Percentiles rank a stretch among this genome's conserved stretches.
Evolutionary conservation across 106 monocot genomes (phyloP).

Genomic region (Alisma plantagoaquatica): DNA sequence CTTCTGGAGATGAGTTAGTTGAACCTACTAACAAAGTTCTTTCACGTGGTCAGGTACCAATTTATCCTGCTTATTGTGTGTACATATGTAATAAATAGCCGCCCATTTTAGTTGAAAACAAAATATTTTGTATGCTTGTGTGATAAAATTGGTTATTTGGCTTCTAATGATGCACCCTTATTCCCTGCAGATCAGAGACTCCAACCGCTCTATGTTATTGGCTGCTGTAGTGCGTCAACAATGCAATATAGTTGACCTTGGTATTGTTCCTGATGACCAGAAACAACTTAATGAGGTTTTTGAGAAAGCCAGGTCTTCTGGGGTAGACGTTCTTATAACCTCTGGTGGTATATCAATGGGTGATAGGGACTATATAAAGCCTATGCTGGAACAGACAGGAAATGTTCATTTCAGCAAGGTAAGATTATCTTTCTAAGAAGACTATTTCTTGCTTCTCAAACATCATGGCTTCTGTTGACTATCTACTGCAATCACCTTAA

Average conservation of each 20-base stretch:
- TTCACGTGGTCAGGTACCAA: conserved; percentile 54
- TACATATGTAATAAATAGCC: no score
- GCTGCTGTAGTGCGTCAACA: conserved; percentile 64
- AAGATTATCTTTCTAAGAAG: background rate
- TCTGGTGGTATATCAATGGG: conserved; percentile 98
- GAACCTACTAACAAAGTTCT: conserved; percentile 52
- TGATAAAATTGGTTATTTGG: no score
- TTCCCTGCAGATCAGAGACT: conserved; percentile 78
- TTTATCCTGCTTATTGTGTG: background rate
- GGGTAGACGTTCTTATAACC: conserved; percentile 70
- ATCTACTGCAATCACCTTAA: no score
- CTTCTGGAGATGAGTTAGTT: conserved; percentile 89
- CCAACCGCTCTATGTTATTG: conserved; percentile 83
- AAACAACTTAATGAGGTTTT: conserved; percentile 39
- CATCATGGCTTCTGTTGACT: no score
- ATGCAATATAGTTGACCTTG: conserved; percentile 78
- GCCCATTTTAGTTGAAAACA: background rate
- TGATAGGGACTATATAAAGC: conserved; percentile 88
- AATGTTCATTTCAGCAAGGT: conserved; percentile 80
- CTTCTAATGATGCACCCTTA: no score
- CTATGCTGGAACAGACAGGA: conserved; percentile 59
- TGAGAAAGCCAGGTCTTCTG: conserved; percentile 37
- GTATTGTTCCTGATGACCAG: conserved; percentile 67
- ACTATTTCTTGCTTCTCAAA: no score
- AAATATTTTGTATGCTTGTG: no score